Base-by-base conservation (phyloP, 2,329 filamentous ascomycete species). In the Zymoseptoria tritici region DNA sequence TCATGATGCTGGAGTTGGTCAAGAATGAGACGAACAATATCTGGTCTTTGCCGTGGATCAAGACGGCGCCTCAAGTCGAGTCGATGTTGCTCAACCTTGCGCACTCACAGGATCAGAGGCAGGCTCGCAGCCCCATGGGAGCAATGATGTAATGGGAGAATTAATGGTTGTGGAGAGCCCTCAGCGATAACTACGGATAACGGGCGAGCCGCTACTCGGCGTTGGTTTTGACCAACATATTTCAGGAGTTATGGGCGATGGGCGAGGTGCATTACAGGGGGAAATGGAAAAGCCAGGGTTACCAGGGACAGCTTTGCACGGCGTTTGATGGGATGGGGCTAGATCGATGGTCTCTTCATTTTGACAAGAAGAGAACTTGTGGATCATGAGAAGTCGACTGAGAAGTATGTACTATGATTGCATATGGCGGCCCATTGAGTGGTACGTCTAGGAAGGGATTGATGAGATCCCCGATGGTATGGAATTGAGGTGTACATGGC, bases 21-120 rank as follows among this genome's bases (percentile, higher is more conserved):
- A 95, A 96, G 80, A 97, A 96, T 73, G 87, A 89, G 57, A 90
- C 86, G 71, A 95, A 93, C 75, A 86, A 86, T 71, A 96, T 99
- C 80, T 97, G 95, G 79, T 90, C 94, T 55, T 81, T 96, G 66
- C 89, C 90, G 24, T 97, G 96, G 70, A 89, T 97, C 76, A 95
- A 96, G 79, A 84, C 87, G 66, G 85, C 88, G 67, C 91, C 91
- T 65, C 91, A 97, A 80, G 91, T 95, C 7, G 70, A 73, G 65
- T 66, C 66, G 52, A 72, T 74, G 69, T 60, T 75, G 55, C 56
- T 66, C 52, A 67, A 63, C 20, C 62, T 74, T 52, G 68, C 67
- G 22, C 65, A 70, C 9, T 65, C 64, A 24, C 67, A 69, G 54
- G 66, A 68, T 46, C 60, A 62, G 5, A 49, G 62, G 19, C 52